Evolutionary conservation across 1,284 basidiomycete species (phyloP), one percentile per base, ranked within the genome.

Genomic region (Tremellales sp.): DNA sequence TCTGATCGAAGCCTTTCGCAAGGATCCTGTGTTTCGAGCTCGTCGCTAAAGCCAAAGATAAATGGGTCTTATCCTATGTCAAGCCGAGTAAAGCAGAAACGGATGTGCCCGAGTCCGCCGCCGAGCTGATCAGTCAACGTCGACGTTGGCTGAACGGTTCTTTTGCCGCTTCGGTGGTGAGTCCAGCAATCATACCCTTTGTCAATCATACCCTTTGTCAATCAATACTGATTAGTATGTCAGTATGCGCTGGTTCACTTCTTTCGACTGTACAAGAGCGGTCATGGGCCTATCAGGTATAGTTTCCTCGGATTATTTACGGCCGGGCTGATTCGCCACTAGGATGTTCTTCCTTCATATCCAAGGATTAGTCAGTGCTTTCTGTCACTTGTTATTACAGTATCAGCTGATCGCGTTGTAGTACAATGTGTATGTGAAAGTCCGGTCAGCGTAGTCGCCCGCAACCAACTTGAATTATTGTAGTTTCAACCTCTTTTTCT

Each of bases 111-210:
- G 93, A 97, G 73, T 78, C 80, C 21, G 92, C 90, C 4, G 81
- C 84, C 5, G 92, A 94, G 66, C 74, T 98, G 45, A 97, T 97
- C 70, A 87, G 90, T 53, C 94, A 98, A 65, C 82, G 92, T 4
- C 78, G 92, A 35, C 80, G 93, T 45, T 97, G 92, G 94, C 71
- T 97, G 61, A 98, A 98, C 65, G 94, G 94, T 51, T 94, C 89
- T 10, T 97, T 97, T 63, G 93, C 93, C 29, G 94, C 93, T 8
- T 92, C 90, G 3, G 86, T 97, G 48, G 86, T 87, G 69, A 66
- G 83, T 79, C 5, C 35, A 6, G 18, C 10, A n/a, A 9, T 19
- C 38, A 21, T 38, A 26, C 43, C 14, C 26, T 10, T 4, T 12
- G 1, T 26, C 3, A 16, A 28, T 13, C 24, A n/a, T n/a, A n/a